Evolutionary conservation across 192 early-diverging fungal genomes (phyloP), one percentile per base, ranked within the genome.

Genomic region (Podila horticola): DNA sequence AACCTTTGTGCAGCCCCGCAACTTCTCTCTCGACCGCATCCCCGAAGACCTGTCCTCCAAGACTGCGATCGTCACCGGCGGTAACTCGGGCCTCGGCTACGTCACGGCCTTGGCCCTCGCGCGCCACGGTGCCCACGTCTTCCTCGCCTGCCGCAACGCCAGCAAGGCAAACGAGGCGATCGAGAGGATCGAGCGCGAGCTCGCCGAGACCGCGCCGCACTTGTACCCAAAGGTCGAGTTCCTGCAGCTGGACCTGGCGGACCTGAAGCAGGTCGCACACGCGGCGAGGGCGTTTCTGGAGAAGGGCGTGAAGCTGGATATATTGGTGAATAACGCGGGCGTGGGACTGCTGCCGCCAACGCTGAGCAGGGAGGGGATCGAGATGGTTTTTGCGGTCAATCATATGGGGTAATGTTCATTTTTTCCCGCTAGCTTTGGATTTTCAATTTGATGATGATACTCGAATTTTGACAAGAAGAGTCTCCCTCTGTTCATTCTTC

Each of bases 21-120:
- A 64, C 29, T 86, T 79, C 33, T 48, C 77, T 5, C 38, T 74
- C 1, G 75, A 85, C 11, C 24, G 74, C 5, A 85, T 82, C 29
- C 82, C 84, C 22, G n/a, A n/a, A n/a, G 83, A 84, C 41, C 67
- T 85, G 24, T 52, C 81, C 5, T 75, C 75, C 34, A 86, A 89
- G 49, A 64, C 81, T 34, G 83, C 79, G 30, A 86, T 89, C 29
- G 70, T 89, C 34, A 89, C 87, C 49, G 89, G 89, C 4, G 83
- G 76, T 17, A 88, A 84, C 41, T 57, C 79, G 15, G 89, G 89
- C 13, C 69, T 82, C n/a, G 79, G 84, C 10, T 82, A 74, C 41
- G 67, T 48, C 12, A 84, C 83, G 2, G 52, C 83, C 2, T 62
- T 68, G 10, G 83, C 57, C 8, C 48, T 84, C 15, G 76, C 83